phyloP scores from a whole-genome alignment of 2,329 filamentous ascomycete species.

The Colletotrichum limetticola region DNA sequence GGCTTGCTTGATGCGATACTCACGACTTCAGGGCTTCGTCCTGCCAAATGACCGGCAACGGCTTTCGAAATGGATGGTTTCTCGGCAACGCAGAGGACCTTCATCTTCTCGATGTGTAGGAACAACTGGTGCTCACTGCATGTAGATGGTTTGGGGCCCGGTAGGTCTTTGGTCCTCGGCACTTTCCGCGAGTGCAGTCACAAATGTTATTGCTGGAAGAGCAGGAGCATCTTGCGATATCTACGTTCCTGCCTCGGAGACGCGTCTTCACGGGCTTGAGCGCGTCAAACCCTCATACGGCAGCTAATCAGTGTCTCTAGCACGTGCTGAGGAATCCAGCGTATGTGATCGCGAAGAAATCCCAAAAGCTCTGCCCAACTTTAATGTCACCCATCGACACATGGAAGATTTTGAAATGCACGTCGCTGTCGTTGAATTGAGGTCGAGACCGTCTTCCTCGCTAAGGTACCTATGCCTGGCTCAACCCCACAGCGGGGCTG shows the following conservation, averaged over 20 bases:
- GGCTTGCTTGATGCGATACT: conserved; percentile 44
- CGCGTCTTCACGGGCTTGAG: conserved; percentile 7
- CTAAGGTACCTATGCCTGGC: background rate
- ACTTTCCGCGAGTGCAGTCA: background rate
- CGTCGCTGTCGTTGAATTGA: conserved; percentile 2
- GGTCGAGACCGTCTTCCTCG: background rate
- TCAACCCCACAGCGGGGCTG: conserved; percentile 31
- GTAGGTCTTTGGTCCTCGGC: background rate
- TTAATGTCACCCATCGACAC: background rate
- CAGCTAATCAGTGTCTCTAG: background rate
- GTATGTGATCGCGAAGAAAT: background rate
- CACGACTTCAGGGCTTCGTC: conserved; percentile 77
- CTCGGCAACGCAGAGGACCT: conserved; percentile 66
- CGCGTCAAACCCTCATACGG: background rate
- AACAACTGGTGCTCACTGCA: background rate
- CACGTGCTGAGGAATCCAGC: background rate
- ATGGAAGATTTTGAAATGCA: conserved; percentile 22
- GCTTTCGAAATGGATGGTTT: conserved; percentile 96
- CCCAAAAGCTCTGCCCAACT: background rate
- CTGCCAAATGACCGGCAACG: conserved; percentile 88
- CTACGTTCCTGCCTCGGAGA: background rate
- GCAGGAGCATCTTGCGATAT: conserved; percentile 10
- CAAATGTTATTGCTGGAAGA: background rate
- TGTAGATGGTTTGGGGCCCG: background rate
- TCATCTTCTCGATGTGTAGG: conserved; percentile 53